A percentile compares a stretch with the other conserved stretches of the same genome.
Conservation (phyloP, 176 grass and related monocot species). For the Oryza glumipatula region DNA sequence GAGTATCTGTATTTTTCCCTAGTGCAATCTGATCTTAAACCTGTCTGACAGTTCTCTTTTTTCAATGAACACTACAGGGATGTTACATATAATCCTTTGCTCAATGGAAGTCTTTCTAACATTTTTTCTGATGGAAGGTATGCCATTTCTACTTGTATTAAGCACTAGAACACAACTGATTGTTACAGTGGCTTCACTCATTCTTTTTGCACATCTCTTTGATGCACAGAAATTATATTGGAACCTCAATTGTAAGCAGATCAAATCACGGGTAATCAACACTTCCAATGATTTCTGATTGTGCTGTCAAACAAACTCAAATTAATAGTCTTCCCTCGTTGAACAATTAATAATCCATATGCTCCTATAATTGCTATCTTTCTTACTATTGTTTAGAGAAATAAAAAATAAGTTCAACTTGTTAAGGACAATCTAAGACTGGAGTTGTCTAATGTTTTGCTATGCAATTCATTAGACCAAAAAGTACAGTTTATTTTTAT, state of each 20-base stretch:
- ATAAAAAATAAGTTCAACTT: background rate
- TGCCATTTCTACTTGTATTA: conserved; percentile 21
- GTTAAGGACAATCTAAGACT: background rate
- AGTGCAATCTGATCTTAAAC: background rate
- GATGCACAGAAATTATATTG: conserved; percentile 40
- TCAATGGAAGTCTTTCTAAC: conserved; percentile 28
- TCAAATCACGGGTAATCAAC: conserved; percentile 27
- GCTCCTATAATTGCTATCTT: conserved; percentile 18
- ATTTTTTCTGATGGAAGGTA: conserved; percentile 25
- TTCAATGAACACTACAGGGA: conserved; percentile 53
- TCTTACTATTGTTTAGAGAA: background rate
- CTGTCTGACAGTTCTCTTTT: conserved; percentile 25
- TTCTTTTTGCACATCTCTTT: conserved; percentile 13
- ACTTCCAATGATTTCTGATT: background rate
- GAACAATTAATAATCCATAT: background rate
- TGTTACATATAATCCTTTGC: conserved; percentile 50
- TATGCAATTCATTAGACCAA: background rate
- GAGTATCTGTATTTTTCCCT: background rate
- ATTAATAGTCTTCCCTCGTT: background rate
- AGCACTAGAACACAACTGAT: background rate
- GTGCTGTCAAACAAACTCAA: conserved; percentile 9
- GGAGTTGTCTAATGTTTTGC: conserved; percentile 1
- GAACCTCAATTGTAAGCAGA: conserved; percentile 30
- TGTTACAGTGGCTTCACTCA: background rate
- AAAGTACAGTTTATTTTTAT: background rate